Base-by-base conservation (phyloP, 495 filamentous ascomycete genomes). In the Trichoderma orchidacearum region DNA sequence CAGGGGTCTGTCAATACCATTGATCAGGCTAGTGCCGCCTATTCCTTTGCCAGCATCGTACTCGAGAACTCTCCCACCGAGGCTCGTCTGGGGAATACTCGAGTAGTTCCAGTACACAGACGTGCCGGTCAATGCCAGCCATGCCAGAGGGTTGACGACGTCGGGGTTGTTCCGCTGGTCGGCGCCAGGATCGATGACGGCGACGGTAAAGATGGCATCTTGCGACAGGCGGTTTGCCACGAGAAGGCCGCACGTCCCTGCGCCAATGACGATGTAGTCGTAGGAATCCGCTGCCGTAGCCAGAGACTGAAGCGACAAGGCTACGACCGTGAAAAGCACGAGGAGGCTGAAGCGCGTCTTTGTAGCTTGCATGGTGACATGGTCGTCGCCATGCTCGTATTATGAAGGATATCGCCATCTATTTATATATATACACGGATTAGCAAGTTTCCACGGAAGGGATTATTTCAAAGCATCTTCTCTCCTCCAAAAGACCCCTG, bases 161-260 rank as follows among this genome's bases (percentile, higher is more conserved):
- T 81, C 78, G 18, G 62, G 58, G 51, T 80, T 79, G 38, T 75
- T 64, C 9, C 68, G 68, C 13, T 71, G 73, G 15, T 72, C 72
- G n/a, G 60, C 65, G 5, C 80, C 79, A 4, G 78, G 76, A 58
- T 83, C 79, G 28, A 82, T 71, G 18, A 83, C 69, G 0, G 71
- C 71, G 12, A 83, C 74, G 5, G 61, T 71, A 29, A 76, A 53
- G 51, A 69, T 62, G 1, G 72, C 62, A 52, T 74, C 62, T 59
- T 77, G 75, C 2, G 76, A 77, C 4, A 83, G 71, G 12, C 78
- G 71, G 61, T 75, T 76, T 4, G 80, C 79, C 5, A 81, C 61
- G 12, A 74, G 72, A 18, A 83, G 70, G 17, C 79, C 79, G 54
- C 70, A 66, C 5, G 79, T 81, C 5, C 78, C 78, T 45, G 73